Percentiles rank a stretch among this genome's conserved stretches.
These are phyloP conservation scores for Wickerhamiella nectarea DNA, from an alignment of 805 yeast genomes.

Conservation along the genomic window DNA sequence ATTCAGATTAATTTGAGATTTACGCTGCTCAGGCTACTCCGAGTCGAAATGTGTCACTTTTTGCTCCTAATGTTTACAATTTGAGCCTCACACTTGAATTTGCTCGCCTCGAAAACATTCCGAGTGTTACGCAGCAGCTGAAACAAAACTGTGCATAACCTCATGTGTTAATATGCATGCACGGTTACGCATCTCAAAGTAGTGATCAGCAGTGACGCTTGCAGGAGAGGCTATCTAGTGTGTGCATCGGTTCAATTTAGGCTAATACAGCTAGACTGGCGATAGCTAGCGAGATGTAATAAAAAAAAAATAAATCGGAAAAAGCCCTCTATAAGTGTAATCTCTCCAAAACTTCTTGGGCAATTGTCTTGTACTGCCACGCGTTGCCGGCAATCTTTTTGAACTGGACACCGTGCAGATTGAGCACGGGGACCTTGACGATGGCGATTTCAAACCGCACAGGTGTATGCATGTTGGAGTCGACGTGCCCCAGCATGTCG, in stretches of 20 bases:
- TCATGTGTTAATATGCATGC: not conserved
- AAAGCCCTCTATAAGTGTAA: slow-evolving; percentile 42
- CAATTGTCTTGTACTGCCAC: slow-evolving; percentile 86
- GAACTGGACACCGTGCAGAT: slow-evolving; percentile 86
- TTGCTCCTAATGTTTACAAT: too few relatives aligned
- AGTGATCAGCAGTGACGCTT: not conserved
- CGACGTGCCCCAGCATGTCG: slow-evolving; percentile 26
- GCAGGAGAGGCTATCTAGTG: too few relatives aligned
- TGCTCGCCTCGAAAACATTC: not conserved
- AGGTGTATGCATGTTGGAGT: slow-evolving; percentile 35
- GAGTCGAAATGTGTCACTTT: too few relatives aligned
- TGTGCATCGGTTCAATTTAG: not conserved
- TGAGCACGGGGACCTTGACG: slow-evolving; percentile 82
- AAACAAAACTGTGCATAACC: not conserved
- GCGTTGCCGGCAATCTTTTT: slow-evolving; percentile 88
- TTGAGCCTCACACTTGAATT: too few relatives aligned
- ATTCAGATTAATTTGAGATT: too few relatives aligned
- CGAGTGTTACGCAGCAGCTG: not conserved
- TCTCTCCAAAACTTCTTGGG: slow-evolving; percentile 66
- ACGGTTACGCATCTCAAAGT: too few relatives aligned
- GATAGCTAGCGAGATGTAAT: too few relatives aligned
- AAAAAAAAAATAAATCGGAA: too few relatives aligned
- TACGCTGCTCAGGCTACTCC: too few relatives aligned
- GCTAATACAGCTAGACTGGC: too few relatives aligned
- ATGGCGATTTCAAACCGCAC: slow-evolving; percentile 81